Conservation (phyloP, 2,329 filamentous ascomycete species). For the Trichoderma citrinoviride region DNA sequence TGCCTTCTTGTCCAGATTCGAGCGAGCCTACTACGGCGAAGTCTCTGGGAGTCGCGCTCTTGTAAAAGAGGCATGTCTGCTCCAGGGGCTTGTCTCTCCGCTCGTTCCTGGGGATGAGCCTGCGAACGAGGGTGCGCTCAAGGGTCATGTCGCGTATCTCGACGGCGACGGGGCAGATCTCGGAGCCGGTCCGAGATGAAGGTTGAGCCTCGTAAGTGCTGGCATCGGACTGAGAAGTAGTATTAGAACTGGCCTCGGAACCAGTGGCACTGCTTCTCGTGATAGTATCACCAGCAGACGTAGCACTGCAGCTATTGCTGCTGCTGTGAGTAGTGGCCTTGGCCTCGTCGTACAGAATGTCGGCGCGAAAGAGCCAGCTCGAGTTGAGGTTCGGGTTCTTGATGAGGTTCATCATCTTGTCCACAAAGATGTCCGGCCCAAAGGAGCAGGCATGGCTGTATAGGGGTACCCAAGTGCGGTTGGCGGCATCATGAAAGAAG, state of each 20-base stretch:
- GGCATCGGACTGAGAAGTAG: constrained; percentile 7
- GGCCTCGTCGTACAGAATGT: constrained; percentile 55
- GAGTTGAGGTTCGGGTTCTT: constrained; percentile 79
- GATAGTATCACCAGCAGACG: not conserved
- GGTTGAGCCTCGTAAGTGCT: not conserved
- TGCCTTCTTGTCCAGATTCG: not conserved
- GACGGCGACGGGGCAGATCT: constrained; percentile 16
- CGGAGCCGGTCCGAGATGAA: not conserved
- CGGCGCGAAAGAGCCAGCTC: constrained; percentile 73
- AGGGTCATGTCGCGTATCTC: constrained; percentile 37
- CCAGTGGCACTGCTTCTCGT: not conserved
- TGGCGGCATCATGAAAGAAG: constrained; percentile 31
- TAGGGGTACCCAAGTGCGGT: constrained; percentile 50
- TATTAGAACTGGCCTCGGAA: not conserved
- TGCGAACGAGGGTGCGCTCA: constrained; percentile 67
- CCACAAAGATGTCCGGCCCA: constrained; percentile 58
- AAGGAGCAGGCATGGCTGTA: constrained; percentile 61
- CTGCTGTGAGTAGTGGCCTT: not conserved
- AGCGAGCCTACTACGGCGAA: constrained; percentile 26
- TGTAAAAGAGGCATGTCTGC: constrained; percentile 79
- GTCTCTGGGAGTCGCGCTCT: constrained; percentile 24
- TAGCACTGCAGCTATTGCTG: not conserved
- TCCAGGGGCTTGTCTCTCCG: constrained; percentile 70
- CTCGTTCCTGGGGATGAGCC: constrained; percentile 77
- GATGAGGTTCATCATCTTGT: constrained; percentile 71